Percentiles rank a stretch among this genome's conserved stretches.
phyloP scores from a whole-genome alignment of 768 basidiomycete species.

The Crassisporium funariophilum region DNA sequence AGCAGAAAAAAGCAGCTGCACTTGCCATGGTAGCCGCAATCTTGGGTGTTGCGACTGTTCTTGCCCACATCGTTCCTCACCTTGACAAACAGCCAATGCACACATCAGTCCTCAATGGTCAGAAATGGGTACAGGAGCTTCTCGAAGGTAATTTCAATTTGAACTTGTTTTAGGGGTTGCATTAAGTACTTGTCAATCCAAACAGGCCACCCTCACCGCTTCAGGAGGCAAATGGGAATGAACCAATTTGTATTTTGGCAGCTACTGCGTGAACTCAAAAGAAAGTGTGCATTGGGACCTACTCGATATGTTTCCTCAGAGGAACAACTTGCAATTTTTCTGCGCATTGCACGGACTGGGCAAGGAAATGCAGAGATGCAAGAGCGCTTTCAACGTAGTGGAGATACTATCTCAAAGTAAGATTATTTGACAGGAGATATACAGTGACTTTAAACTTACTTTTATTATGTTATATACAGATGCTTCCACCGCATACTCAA shows the following conservation, averaged over 20 bases:
- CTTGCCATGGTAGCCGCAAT: constrained; percentile 1
- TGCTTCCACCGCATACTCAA: constrained; percentile 21
- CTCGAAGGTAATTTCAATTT: constrained; percentile 7
- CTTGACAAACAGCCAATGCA: constrained; percentile 16
- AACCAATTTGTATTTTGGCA: constrained; percentile 25
- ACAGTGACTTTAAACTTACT: not conserved
- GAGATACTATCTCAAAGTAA: constrained; percentile 40
- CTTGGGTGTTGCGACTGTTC: constrained; percentile 9
- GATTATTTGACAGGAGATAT: not conserved
- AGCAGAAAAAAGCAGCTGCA: constrained; percentile 13
- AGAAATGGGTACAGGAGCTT: constrained; percentile 27
- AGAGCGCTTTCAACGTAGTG: constrained; percentile 40
- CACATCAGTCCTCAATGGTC: constrained; percentile 26
- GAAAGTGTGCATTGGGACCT: constrained; percentile 16
- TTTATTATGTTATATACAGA: constrained; percentile 12
- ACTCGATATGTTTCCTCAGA: constrained; percentile 27
- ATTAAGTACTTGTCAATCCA: not conserved
- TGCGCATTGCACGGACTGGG: constrained; percentile 30
- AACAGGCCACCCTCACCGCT: constrained; percentile 25
- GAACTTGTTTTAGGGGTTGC: not conserved
- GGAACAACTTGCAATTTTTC: constrained; percentile 42
- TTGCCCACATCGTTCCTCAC: constrained; percentile 11
- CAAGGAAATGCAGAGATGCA: constrained; percentile 25
- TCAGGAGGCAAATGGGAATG: constrained; percentile 29
- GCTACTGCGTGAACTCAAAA: constrained; percentile 26